Percentiles rank a stretch among this genome's conserved stretches.
Conservation (phyloP, 2,329 filamentous ascomycete genomes). For the Endothia cerciana region DNA sequence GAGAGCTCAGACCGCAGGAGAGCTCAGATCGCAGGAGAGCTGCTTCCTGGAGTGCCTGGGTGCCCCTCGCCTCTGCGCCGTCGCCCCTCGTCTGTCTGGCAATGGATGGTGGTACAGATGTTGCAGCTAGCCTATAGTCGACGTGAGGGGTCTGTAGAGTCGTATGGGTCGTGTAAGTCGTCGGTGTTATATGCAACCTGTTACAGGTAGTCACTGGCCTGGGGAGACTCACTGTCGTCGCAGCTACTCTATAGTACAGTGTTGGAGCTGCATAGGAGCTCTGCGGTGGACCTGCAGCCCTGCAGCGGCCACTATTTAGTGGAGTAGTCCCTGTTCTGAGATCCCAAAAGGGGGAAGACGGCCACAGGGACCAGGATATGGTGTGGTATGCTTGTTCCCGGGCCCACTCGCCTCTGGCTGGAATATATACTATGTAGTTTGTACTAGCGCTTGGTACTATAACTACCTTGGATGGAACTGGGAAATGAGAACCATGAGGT, state of each 20-base stretch:
- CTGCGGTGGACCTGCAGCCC: slow-evolving; percentile 3
- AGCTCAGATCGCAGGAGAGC: not conserved
- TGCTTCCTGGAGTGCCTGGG: not conserved
- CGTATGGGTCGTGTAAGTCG: not conserved
- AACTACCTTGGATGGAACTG: too few relatives aligned
- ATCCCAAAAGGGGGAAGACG: not conserved
- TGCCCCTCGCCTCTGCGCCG: not conserved
- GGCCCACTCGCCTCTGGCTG: not conserved
- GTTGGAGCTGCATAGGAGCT: slow-evolving; percentile 8
- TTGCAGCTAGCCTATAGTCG: too few relatives aligned
- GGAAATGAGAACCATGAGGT: too few relatives aligned
- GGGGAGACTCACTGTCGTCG: too few relatives aligned
- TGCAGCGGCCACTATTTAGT: not conserved
- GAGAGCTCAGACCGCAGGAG: not conserved
- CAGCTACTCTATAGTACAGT: too few relatives aligned
- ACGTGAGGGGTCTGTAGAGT: not conserved
- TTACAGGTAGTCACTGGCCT: too few relatives aligned
- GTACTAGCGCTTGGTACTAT: too few relatives aligned
- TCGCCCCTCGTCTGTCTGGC: not conserved
- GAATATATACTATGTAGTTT: too few relatives aligned
- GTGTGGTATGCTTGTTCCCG: not conserved
- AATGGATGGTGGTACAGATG: too few relatives aligned
- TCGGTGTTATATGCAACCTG: too few relatives aligned
- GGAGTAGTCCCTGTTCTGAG: slow-evolving; percentile 3
- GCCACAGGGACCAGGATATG: not conserved